Conservation (phyloP, 768 basidiomycete species). For the Kwoniella europaea region DNA sequence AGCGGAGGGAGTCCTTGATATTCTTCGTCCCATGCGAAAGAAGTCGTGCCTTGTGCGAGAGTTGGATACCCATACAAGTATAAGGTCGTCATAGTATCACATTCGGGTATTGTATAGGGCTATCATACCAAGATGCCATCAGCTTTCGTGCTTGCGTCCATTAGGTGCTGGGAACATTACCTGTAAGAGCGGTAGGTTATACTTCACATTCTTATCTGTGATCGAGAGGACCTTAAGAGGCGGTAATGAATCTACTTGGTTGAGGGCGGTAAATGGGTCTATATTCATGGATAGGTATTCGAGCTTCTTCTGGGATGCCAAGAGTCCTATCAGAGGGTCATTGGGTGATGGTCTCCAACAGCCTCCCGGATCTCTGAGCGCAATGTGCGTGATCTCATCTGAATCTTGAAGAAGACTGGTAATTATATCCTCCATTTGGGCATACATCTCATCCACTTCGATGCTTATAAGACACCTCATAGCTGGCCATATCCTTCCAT, state of each 20-base stretch:
- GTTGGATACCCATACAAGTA: constrained; percentile 8
- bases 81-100: constrained; percentile 8
- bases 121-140: not conserved
- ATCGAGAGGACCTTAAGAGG: not conserved
- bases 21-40: constrained; percentile 15
- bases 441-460: constrained; percentile 28
- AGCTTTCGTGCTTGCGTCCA: not conserved
- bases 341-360: constrained; percentile 16
- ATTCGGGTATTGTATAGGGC: not conserved
- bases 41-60: not conserved
- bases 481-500: not conserved
- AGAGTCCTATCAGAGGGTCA: not conserved
- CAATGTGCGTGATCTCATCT: not conserved
- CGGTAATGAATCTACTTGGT: not conserved
- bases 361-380: constrained; percentile 19
- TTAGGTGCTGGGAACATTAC: not conserved
- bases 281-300: not conserved
- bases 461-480: constrained; percentile 15
- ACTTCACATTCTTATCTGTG: not conserved
- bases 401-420: constrained; percentile 10
- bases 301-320: not conserved
- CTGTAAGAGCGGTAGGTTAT: not conserved
- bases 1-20: constrained; percentile 15
- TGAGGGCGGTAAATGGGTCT: not conserved
- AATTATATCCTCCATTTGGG: constrained; percentile 6